phyloP scores from a whole-genome alignment of 352 stramenopile species.

The Globisporangium perplexum region DNA sequence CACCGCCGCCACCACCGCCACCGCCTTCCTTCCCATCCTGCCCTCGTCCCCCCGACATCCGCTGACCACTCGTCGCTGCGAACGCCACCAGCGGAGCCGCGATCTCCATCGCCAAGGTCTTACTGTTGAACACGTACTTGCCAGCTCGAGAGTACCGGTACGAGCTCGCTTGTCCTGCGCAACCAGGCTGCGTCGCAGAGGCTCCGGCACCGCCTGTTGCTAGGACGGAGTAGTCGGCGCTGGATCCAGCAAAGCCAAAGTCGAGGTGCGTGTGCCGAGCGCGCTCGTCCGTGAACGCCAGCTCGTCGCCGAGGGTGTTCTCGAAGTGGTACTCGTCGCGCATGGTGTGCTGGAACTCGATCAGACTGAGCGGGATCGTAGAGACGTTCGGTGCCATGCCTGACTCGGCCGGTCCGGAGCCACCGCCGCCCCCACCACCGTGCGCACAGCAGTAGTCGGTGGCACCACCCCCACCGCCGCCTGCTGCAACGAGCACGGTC shows the following conservation, averaged over 20 bases:
- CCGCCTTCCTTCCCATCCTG: conserved; percentile 72
- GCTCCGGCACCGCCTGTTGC: conserved; percentile 44
- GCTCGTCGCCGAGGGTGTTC: conserved; percentile 38
- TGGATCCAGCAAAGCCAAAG: conserved; percentile 35
- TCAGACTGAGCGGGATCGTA: conserved; percentile 10
- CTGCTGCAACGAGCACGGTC: conserved; percentile 58
- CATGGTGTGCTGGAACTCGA: conserved; percentile 15
- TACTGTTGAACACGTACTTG: conserved; percentile 23
- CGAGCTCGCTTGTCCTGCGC: conserved; percentile 34
- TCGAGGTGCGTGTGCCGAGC: conserved; percentile 48
- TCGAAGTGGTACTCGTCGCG: conserved; percentile 56
- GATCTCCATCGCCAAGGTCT: conserved; percentile 28
- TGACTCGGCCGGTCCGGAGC: conserved; percentile 21
- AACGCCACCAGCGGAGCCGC: conserved; percentile 17
- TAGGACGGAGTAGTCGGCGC: conserved; percentile 48
- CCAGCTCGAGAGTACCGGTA: conserved; percentile 38
- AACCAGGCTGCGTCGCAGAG: conserved; percentile 16
- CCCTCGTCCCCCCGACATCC: conserved; percentile 41
- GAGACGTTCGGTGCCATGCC: conserved; percentile 40
- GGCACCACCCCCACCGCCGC: conserved; percentile 62
- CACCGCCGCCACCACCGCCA: conserved; percentile 79
- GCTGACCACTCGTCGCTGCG: conserved; percentile 33
- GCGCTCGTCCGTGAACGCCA: conserved; percentile 36
- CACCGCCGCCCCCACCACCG: conserved; percentile 46
- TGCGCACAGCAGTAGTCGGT: conserved; percentile 76